Evolutionary conservation across 2,329 filamentous ascomycete genomes (phyloP).

Genomic region (Dryadomyces quercus-mongolicae): DNA sequence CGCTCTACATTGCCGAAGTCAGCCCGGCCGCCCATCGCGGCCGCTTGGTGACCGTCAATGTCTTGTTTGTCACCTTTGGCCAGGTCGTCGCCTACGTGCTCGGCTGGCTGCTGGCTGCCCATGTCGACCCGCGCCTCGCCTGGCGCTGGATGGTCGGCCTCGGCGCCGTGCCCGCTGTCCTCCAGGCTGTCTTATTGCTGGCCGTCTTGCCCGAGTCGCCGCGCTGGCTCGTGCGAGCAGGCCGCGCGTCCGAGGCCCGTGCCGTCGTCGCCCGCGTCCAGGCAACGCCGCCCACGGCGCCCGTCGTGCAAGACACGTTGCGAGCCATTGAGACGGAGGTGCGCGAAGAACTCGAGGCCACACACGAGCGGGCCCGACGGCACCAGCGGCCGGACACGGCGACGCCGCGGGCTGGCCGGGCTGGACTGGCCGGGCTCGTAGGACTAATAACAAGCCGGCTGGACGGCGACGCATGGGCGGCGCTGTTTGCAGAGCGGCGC

Average conservation of each 20-base stretch:
- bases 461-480: slow-evolving; percentile 35
- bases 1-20: slow-evolving; percentile 80
- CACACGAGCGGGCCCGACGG: slow-evolving; percentile 26
- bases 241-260: slow-evolving; percentile 48
- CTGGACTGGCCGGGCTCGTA: too few relatives aligned
- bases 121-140: slow-evolving; percentile 38
- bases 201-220: slow-evolving; percentile 77
- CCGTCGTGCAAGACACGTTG: slow-evolving; percentile 35
- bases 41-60: slow-evolving; percentile 67
- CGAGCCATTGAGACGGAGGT: slow-evolving; percentile 64
- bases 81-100: slow-evolving; percentile 81
- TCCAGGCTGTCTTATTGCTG: slow-evolving; percentile 58
- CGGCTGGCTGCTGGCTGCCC: slow-evolving; percentile 61
- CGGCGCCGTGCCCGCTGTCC: slow-evolving; percentile 60
- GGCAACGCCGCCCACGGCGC: slow-evolving; percentile 7
- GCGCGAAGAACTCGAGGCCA: slow-evolving; percentile 47
- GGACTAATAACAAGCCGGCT: slow-evolving; percentile 14
- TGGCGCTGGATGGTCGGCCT: slow-evolving; percentile 92
- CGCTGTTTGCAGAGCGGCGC: slow-evolving; percentile 43
- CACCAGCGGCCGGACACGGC: too few relatives aligned
- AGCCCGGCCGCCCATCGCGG: slow-evolving; percentile 67
- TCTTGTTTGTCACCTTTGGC: slow-evolving; percentile 74
- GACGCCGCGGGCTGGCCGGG: too few relatives aligned
- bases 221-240: slow-evolving; percentile 68
- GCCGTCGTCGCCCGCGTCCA: slow-evolving; percentile 53